Evolutionary conservation across 805 yeast species (phyloP), one percentile per base, ranked within the genome.

Genomic region (Hanseniaspora hatyaiensis): DNA sequence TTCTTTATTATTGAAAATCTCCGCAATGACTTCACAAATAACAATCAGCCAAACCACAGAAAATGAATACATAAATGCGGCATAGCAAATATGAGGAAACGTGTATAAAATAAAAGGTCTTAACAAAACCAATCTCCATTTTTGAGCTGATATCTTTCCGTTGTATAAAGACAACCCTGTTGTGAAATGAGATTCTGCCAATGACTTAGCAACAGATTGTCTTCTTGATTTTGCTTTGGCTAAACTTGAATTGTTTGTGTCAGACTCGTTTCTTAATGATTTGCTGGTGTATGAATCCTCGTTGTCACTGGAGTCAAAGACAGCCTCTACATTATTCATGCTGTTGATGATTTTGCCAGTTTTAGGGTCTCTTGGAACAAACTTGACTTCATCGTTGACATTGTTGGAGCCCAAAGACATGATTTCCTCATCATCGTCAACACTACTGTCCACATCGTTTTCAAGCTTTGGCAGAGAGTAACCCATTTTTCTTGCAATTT

Each of bases 1-100:
- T 6, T 55, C 59, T 16, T 41, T 31, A 12, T 55, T 53, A 1
- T 65, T 55, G 56, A 77, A 77, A 13, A 77, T 71, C 3, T 68
- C 65, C 2, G 77, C 65, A 30, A 77, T 68, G 0, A 76, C 67
- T 54, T 77, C 81, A 1, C 80, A 73, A 39, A 77, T 71, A 26
- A 76, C 72, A 56, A 77, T 76, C 39, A 77, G 68, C 81, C 81
- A 77, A 16, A 77, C 78, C 18, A 77, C 78, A 13, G 80, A 74
- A 45, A 77, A 63, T 0, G 77, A 64, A 56, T 77, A 77, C 2
- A 74, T 57, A 8, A 77, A 55, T 1, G 80, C 63, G 0, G 78
- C 72, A 55, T 67, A 77, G 4, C 73, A 55, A 15, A 77, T 63
- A 1, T 73, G 62, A 0, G 81, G 80, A 57, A 76, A 77, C 23